Conservation (phyloP, 768 basidiomycete species). For the Auriscalpium vulgare region DNA sequence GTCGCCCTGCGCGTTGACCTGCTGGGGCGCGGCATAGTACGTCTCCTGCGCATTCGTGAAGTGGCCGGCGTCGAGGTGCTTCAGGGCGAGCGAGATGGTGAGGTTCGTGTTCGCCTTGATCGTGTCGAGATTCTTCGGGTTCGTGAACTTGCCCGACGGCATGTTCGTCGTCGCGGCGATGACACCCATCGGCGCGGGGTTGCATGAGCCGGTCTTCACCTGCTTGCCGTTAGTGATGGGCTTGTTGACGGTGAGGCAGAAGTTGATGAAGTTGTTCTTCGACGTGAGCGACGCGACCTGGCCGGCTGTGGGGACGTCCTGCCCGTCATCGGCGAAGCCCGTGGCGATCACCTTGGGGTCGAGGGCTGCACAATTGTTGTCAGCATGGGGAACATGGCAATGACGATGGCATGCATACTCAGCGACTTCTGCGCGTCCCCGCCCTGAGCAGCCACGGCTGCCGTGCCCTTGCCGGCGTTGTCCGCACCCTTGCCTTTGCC, state of each 20-base stretch:
- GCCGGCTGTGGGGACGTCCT: conserved; percentile 27
- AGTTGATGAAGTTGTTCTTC: conserved; percentile 62
- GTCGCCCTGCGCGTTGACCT: conserved; percentile 31
- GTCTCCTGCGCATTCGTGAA: conserved; percentile 43
- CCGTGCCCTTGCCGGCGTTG: background rate
- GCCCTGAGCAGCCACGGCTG: background rate
- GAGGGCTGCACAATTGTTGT: conserved; percentile 15
- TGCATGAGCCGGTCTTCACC: conserved; percentile 30
- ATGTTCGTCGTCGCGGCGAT: conserved; percentile 36
- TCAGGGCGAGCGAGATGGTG: conserved; percentile 31
- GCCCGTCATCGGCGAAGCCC: conserved; percentile 44
- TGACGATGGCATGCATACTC: background rate
- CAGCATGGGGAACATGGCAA: background rate
- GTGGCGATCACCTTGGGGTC: conserved; percentile 37
- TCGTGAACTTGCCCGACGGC: conserved; percentile 40
- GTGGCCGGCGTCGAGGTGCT: conserved; percentile 34
- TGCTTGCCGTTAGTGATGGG: conserved; percentile 41
- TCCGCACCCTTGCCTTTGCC: background rate
- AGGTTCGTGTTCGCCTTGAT: conserved; percentile 35
- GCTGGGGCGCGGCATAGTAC: conserved; percentile 46
- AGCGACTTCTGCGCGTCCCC: background rate
- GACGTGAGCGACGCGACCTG: conserved; percentile 46
- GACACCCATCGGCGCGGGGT: conserved; percentile 30
- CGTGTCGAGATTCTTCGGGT: conserved; percentile 31
- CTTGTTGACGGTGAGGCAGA: conserved; percentile 29